Conservation (phyloP, 108 stramenopile genomes). For the Pseudonitzschia multiseries region DNA sequence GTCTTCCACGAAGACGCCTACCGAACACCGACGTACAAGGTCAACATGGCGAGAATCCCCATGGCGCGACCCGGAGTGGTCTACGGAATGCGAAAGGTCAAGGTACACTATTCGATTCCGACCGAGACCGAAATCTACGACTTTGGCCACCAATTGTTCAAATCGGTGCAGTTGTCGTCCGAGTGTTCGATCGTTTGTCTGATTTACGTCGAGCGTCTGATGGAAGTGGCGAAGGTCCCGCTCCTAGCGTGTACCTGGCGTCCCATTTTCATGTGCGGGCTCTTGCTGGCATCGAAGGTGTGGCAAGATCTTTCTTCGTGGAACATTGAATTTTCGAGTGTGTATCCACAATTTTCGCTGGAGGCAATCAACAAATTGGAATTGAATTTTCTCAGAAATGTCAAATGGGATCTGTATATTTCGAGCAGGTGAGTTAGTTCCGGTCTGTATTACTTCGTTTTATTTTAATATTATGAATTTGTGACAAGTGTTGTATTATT, state of each 20-base stretch:
- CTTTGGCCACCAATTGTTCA: slow-evolving; percentile 90
- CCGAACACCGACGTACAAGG: slow-evolving; percentile 71
- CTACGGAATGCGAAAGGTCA: slow-evolving; percentile 71
- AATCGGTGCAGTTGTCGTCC: slow-evolving; percentile 88
- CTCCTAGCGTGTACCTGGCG: slow-evolving; percentile 92
- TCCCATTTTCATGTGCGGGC: slow-evolving; percentile 93
- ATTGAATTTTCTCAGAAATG: slow-evolving; percentile 75
- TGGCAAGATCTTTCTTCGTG: slow-evolving; percentile 98
- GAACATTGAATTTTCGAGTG: slow-evolving; percentile 97
- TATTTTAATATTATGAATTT: too few relatives aligned
- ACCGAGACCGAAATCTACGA: slow-evolving; percentile 86
- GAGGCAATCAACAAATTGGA: slow-evolving; percentile 92
- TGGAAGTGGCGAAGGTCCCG: slow-evolving; percentile 93
- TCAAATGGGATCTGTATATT: slow-evolving; percentile 98
- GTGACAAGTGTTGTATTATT: not conserved
- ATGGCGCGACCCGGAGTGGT: slow-evolving; percentile 81
- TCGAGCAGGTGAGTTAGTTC: slow-evolving; percentile 60
- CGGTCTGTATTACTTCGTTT: not conserved
- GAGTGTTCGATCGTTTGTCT: slow-evolving; percentile 98
- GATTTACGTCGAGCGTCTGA: slow-evolving; percentile 97
- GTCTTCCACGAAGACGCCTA: slow-evolving; percentile 73
- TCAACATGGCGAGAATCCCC: slow-evolving; percentile 81
- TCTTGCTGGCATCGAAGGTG: slow-evolving; percentile 97
- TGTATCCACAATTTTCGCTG: slow-evolving; percentile 95
- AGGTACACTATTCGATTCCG: slow-evolving; percentile 59